Base-by-base conservation (phyloP, 139 green algal genomes). In the Chlamydomonas eustigma region DNA sequence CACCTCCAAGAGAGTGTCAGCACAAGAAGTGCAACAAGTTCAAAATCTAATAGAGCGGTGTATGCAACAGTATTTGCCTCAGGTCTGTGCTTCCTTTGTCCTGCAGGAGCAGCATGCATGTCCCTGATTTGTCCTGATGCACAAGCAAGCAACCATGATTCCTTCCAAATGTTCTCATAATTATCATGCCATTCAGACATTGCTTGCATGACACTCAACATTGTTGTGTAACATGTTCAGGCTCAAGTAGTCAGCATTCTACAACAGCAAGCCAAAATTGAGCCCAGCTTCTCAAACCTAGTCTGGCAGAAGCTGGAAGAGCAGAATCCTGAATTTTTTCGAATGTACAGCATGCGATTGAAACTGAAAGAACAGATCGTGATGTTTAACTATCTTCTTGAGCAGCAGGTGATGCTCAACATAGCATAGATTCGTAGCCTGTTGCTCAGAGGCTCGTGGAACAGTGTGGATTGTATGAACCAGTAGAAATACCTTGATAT, bases 241-340 rank as follows among this genome's bases (percentile, higher is more conserved):
- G 6, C 65, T 4, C 65, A 76, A 34, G 68, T 85, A 28, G 64
- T 80, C 1, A 12, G 34, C 34, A 64, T 35, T 50, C 67, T 87
- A 1, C 76, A 84, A 6, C 3, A 67, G 51, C 82, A 93, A 78
- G 91, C 87, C 24, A 87, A 88, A 44, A 88, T 97, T 3, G 91
- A 96, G 77, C 92, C 94, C 1, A 78, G 76, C 1, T 98, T 98
- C 85, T 97, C 93, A 75, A 85, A 8, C 69, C 86, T 96, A 64
- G 92, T 97, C 28, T 97, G 90, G 93, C 85, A 91, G 76, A 97
- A 97, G 82, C 90, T 98, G 39, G 94, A 98, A 82, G 92, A 97
- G 80, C 89, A 97, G 75, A 98, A 98, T 75, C 83, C 89, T 2
- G 87, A 93, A 30, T 97, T 97, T 72, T 97, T 97, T 80, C 75